Base-by-base conservation (phyloP, 164 flowering plant species). In the Houttuynia cordata region DNA sequence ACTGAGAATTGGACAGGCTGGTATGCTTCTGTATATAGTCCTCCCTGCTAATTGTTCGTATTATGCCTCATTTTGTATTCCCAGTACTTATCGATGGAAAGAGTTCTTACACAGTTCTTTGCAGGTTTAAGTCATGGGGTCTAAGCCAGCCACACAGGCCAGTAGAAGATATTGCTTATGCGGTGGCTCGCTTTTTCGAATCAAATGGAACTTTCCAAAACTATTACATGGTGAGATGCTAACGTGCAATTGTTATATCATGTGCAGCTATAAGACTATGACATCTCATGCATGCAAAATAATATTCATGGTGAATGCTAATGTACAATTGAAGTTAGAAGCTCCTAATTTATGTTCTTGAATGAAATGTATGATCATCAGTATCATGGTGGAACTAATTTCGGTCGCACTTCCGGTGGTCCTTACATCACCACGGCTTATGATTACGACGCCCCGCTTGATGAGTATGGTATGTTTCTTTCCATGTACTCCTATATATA, bases 111-210 rank as follows among this genome's bases (percentile, higher is more conserved):
- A 2, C 37, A 2, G 37, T 30, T 30, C 2, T 30, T 30, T 30
- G 37, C 37, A 30, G 37, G 37, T 79, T 62, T 59, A 76, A 74
- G 59, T 51, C 22, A 9, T 79, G 78, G 79, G 84, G 82, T 10
- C 64, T 22, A 0, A 51, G 24, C 40, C 71, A 65, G 22, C 91
- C 91, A 0, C 66, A 67, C 17, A 78, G 91, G 55, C 69, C 86
- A 1, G 81, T 87, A 13, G 91, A 87, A 61, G 97, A 87, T 71
- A 39, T 85, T 34, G 83, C 91, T 8, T 82, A n/a, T 65, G 56
- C 90, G 0, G 84, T 83, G 24, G 91, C 91, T 2, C 66, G 79
- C 0, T 87, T 83, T 63, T 82, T 75, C 66, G 83, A 83, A 45
- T 39, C 4, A 0, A 88, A 85, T 0, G 94, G 93, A 15, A 72